A percentile compares a stretch with the other conserved stretches of the same genome.
Conservation (phyloP, 2,329 filamentous ascomycete species). For the Nannizziopsis arthrosporioides region DNA sequence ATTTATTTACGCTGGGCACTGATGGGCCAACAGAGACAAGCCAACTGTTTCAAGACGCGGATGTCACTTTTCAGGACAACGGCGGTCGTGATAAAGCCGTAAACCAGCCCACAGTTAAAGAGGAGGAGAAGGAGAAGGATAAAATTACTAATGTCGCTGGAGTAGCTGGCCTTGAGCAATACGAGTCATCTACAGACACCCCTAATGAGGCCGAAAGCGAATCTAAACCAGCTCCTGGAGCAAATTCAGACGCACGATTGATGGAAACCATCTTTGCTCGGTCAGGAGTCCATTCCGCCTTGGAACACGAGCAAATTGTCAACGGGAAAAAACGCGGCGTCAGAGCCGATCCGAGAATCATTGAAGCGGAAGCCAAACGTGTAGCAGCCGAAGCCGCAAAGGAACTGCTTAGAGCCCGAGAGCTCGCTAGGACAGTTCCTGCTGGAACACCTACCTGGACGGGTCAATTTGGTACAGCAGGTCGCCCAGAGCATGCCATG, state of each 20-base stretch:
- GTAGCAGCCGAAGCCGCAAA: constrained; percentile 67
- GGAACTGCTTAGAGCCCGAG: constrained; percentile 60
- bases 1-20: constrained; percentile 71
- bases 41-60: constrained; percentile 74
- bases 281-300: constrained; percentile 75
- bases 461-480: constrained; percentile 66
- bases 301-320: constrained; percentile 87
- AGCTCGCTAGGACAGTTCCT: constrained; percentile 59
- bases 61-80: constrained; percentile 51
- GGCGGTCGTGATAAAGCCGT: constrained; percentile 16
- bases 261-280: constrained; percentile 82
- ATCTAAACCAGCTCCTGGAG: constrained; percentile 20
- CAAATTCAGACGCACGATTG: constrained; percentile 56
- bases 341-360: constrained; percentile 62
- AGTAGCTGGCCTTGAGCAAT: constrained; percentile 55
- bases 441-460: constrained; percentile 91
- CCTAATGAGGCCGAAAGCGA: constrained; percentile 16
- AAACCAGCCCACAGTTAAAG: background rate
- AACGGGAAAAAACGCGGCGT: constrained; percentile 56
- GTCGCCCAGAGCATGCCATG: constrained; percentile 48
- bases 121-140: constrained; percentile 25
- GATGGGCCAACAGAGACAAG: constrained; percentile 69
- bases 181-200: constrained; percentile 41
- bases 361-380: constrained; percentile 68
- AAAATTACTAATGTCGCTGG: constrained; percentile 46